Conservation (phyloP, 768 basidiomycete species). For the Leucogyrophana mollusca region DNA sequence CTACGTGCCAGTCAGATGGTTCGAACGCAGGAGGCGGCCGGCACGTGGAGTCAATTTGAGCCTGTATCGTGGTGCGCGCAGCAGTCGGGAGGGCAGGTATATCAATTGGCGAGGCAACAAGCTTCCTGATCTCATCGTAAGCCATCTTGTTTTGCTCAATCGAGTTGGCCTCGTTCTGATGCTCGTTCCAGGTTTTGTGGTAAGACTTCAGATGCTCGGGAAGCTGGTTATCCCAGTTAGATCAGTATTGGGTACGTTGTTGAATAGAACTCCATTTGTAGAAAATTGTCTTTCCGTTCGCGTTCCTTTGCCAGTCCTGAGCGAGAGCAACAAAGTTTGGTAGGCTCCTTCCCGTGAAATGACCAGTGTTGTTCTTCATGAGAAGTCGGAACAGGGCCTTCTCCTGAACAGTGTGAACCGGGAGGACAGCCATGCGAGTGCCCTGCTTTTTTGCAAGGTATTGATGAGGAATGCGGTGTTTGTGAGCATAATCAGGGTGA, state of each 20-base stretch:
- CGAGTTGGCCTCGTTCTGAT: conserved; percentile 1
- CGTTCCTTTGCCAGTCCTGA: conserved; percentile 6
- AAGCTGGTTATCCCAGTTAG: conserved; percentile 1
- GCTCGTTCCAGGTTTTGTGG: conserved; percentile 5
- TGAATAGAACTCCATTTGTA: conserved; percentile 10
- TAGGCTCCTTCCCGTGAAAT: too few relatives aligned
- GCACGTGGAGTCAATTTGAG: background rate
- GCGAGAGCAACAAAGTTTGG: conserved; percentile 13
- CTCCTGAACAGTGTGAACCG: conserved; percentile 25
- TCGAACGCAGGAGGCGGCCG: background rate
- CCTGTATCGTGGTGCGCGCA: background rate
- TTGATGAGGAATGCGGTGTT: conserved; percentile 9
- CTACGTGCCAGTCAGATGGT: background rate
- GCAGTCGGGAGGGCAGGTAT: background rate
- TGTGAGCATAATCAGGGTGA: background rate
- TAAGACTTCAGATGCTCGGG: conserved; percentile 11
- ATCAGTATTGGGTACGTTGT: too few relatives aligned
- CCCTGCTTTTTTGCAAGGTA: conserved; percentile 23
- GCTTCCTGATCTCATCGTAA: background rate
- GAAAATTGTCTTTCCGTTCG: conserved; percentile 12
- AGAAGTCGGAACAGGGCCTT: conserved; percentile 16
- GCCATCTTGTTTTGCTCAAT: background rate
- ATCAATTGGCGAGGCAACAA: background rate
- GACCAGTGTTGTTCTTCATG: background rate
- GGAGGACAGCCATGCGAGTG: conserved; percentile 24